Conservation (phyloP, 2,329 filamentous ascomycete species). For the Chaetothyriales sp. region DNA sequence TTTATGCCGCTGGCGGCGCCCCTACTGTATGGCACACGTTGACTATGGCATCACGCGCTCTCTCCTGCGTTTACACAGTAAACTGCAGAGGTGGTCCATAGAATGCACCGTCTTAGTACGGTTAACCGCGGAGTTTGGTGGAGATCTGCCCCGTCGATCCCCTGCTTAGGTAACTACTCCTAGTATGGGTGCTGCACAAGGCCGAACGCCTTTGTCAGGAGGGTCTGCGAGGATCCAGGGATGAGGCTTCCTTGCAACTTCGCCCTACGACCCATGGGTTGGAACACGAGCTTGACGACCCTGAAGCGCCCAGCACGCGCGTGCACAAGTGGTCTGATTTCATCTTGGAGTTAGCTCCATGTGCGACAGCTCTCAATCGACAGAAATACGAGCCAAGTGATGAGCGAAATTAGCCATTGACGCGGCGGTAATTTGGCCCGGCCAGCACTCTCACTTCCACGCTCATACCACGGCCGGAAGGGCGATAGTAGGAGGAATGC, state of each 20-base stretch:
- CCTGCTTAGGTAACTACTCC: not conserved
- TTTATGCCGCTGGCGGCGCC: not conserved
- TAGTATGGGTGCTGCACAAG: not conserved
- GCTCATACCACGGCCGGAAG: not conserved
- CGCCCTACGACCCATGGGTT: not conserved
- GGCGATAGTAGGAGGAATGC: not conserved
- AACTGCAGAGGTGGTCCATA: too few relatives aligned
- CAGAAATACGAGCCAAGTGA: not conserved
- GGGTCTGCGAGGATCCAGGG: not conserved
- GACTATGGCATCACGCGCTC: not conserved
- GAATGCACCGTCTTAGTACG: too few relatives aligned
- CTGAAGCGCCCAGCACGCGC: too few relatives aligned
- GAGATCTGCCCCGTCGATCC: not conserved
- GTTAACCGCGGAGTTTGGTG: not conserved
- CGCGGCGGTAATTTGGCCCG: too few relatives aligned
- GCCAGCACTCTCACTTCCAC: too few relatives aligned
- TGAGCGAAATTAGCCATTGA: not conserved
- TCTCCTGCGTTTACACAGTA: not conserved
- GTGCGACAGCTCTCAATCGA: not conserved
- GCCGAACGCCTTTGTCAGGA: not conserved
- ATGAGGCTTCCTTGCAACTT: not conserved
- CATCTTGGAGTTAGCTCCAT: too few relatives aligned
- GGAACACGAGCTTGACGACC: too few relatives aligned
- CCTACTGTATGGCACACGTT: not conserved
- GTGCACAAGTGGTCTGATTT: not conserved